Percentiles rank a stretch among this genome's conserved stretches.
phyloP scores from a whole-genome alignment of 352 stramenopile species.

The Pythium graminicola region DNA sequence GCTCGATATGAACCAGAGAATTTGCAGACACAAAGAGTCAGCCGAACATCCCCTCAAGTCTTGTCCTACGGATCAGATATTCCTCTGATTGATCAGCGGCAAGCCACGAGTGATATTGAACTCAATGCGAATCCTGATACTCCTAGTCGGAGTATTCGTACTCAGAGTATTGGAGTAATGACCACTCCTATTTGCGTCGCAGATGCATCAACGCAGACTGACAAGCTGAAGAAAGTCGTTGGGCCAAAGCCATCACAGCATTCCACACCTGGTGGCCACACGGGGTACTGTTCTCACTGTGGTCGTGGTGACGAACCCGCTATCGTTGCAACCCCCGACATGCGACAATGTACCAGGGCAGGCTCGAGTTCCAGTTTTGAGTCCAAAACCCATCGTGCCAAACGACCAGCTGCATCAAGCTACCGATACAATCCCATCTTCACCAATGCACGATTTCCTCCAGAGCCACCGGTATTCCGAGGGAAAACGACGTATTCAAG shows the following conservation, averaged over 20 bases:
- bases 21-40: too few relatives aligned
- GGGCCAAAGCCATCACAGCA: neutral
- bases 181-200: neutral
- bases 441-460: conserved; percentile 39
- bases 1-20: neutral
- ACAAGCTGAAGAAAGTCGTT: neutral
- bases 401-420: neutral
- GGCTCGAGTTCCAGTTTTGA: too few relatives aligned
- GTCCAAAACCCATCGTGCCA: neutral
- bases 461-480: conserved; percentile 34
- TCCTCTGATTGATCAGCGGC: too few relatives aligned
- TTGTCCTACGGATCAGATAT: neutral
- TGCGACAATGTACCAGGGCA: neutral
- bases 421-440: conserved; percentile 40
- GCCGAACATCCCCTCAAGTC: too few relatives aligned
- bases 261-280: neutral
- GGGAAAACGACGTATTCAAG: conserved; percentile 36
- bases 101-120: too few relatives aligned
- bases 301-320: conserved; percentile 1
- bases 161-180: neutral
- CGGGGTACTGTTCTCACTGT: conserved; percentile 12
- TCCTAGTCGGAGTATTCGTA: too few relatives aligned
- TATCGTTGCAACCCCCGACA: neutral
- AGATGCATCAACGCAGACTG: conserved; percentile 10
- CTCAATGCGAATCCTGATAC: too few relatives aligned